A percentile compares a stretch with the other conserved stretches of the same genome.
phyloP scores from a whole-genome alignment of 1,284 basidiomycete species.

The Moesziomyces sp. region DNA sequence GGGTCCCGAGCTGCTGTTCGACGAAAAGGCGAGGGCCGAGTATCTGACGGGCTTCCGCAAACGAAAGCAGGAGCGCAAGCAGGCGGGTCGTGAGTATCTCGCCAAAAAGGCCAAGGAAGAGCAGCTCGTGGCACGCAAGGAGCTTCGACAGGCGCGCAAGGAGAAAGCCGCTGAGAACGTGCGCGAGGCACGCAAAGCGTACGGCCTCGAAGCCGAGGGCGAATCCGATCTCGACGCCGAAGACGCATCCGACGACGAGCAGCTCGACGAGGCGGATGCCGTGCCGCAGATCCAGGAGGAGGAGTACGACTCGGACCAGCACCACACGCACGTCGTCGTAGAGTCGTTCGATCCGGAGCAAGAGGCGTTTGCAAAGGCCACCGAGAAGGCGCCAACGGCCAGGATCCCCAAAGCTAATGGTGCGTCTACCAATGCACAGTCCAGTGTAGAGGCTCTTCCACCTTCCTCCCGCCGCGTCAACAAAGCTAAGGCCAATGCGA shows the following conservation, averaged over 20 bases:
- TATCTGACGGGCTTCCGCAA: slow-evolving; percentile 66
- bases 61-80: slow-evolving; percentile 63
- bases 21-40: slow-evolving; percentile 61
- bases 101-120: slow-evolving; percentile 54
- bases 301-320: slow-evolving; percentile 47
- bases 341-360: slow-evolving; percentile 50
- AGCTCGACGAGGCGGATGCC: slow-evolving; percentile 10
- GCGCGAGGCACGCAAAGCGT: slow-evolving; percentile 51
- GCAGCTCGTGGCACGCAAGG: slow-evolving; percentile 37
- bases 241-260: slow-evolving; percentile 16
- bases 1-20: slow-evolving; percentile 54
- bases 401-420: slow-evolving; percentile 24
- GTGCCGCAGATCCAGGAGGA: slow-evolving; percentile 30
- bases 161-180: slow-evolving; percentile 62
- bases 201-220: slow-evolving; percentile 51
- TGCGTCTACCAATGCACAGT: slow-evolving; percentile 23
- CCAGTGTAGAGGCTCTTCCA: slow-evolving; percentile 49
- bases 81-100: slow-evolving; percentile 54
- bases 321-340: slow-evolving; percentile 51
- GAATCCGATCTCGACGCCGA: slow-evolving; percentile 47
- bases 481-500: slow-evolving; percentile 58
- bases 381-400: slow-evolving; percentile 7
- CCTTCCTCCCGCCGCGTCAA: slow-evolving; percentile 52
- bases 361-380: slow-evolving; percentile 38
- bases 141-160: slow-evolving; percentile 49